Conservation (phyloP, 2,329 filamentous ascomycete genomes). For the Aspergillus sp. region DNA sequence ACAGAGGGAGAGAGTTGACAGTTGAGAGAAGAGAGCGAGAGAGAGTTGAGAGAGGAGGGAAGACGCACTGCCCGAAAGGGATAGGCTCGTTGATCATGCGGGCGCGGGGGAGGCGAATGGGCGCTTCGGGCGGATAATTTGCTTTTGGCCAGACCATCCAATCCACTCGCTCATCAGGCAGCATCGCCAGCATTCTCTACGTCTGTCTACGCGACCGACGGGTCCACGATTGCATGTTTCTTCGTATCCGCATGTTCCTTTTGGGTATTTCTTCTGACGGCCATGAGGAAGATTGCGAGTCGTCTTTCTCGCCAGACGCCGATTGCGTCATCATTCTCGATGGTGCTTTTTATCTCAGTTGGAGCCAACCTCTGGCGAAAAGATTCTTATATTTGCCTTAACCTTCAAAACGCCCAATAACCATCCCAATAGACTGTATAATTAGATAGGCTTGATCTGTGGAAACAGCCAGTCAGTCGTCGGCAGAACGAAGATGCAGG, state of each 20-base stretch:
- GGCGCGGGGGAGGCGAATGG: constrained; percentile 36
- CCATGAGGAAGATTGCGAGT: background rate
- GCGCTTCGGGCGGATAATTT: constrained; percentile 22
- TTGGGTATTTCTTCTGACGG: constrained; percentile 4
- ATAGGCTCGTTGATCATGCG: constrained; percentile 35
- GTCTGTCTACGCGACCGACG: no score
- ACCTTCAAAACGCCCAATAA: background rate
- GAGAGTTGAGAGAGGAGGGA: constrained; percentile 10
- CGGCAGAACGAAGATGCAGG: background rate
- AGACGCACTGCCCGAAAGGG: constrained; percentile 22
- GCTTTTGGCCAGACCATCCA: background rate
- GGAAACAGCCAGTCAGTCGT: background rate
- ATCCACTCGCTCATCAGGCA: no score
- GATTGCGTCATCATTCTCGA: constrained; percentile 8
- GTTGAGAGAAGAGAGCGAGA: constrained; percentile 8
- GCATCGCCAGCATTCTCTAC: no score
- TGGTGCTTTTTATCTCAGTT: background rate
- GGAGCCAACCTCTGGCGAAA: background rate
- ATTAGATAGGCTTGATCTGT: constrained; percentile 55
- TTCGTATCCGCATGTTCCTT: background rate
- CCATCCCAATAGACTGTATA: background rate
- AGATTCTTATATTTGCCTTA: background rate
- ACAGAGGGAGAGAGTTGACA: background rate
- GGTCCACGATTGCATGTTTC: no score
- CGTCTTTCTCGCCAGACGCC: background rate